Base-by-base conservation (phyloP, 192 early-diverging fungal species). In the Coemansia sp. region DNA sequence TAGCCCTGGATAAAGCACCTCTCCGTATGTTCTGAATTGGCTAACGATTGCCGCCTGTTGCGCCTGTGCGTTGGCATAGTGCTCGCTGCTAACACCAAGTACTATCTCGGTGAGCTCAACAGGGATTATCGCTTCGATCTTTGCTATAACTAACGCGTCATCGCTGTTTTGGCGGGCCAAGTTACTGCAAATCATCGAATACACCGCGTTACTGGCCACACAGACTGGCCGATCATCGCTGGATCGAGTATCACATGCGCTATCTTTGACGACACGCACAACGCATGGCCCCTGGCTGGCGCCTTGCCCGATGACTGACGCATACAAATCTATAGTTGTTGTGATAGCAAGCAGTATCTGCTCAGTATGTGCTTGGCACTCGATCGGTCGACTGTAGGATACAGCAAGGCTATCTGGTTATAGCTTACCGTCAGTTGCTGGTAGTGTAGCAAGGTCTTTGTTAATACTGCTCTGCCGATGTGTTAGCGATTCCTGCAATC, bases 51-150 rank as follows among this genome's bases (percentile, higher is more conserved):
- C 41, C 6, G 61, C 47, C 17, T 69, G 68, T 8, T 54, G 56
- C 10, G 62, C 50, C 21, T 72, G 41, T 4, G 78, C 72, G 19
- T 37, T 66, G 1, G 59, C 69, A 32, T 75, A 81, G 21, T 75
- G 72, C 14, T 54, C 58, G 24, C 32, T 55, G 35, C 43, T 37
- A 7, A 72, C 78, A n/a, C 78, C 78, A 39, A 81, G 45, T 0
- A 81, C 78, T 19, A 81, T 55, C 47, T 81, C 78, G 15, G 61
- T 65, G 17, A 81, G 69, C 32, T 47, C 65, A 14, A 72, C 63
- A 8, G 78, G 72, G 22, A 56, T 45, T 21, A 75, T 38, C 8
- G 56, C 58, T 29, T 81, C 78, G 14, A 75, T 22, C 3, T 39
- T 47, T 25, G 61, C 17, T 14, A 65, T 55, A 17, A 60, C 58